These are phyloP conservation scores for Anisodus acutangulus DNA, from an alignment of 257 asterid genomes.

Conservation along the genomic window DNA sequence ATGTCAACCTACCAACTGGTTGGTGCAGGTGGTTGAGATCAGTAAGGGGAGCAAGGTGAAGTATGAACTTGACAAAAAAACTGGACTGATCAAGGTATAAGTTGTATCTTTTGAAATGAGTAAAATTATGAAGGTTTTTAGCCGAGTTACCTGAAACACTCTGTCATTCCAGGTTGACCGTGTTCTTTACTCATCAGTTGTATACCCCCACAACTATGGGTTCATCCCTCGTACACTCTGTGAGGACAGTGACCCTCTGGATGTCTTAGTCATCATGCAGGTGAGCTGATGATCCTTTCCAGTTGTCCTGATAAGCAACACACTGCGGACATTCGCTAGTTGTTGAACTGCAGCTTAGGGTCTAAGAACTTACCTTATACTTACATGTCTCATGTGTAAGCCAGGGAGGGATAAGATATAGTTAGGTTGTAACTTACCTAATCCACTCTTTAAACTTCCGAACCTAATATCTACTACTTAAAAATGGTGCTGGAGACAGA, in stretches of 20 bases:
- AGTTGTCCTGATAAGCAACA: constrained; percentile 21
- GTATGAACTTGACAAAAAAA: constrained; percentile 91
- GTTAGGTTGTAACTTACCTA: neutral
- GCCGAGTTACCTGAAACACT: neutral
- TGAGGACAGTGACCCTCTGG: constrained; percentile 91
- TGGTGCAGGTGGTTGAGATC: constrained; percentile 88
- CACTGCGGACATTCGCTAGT: neutral
- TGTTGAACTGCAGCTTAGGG: neutral
- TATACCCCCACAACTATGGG: constrained; percentile 98
- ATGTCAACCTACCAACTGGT: neutral
- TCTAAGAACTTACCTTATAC: neutral
- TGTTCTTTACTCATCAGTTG: constrained; percentile 92
- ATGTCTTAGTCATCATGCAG: constrained; percentile 99
- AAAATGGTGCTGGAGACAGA: neutral
- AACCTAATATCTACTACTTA: neutral
- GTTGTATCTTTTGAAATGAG: neutral
- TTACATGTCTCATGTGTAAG: neutral
- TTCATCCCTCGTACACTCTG: constrained; percentile 96
- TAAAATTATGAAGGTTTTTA: neutral
- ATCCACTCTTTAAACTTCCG: neutral
- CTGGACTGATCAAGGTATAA: constrained; percentile 93
- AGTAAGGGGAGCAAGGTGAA: constrained; percentile 97
- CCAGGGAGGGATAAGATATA: neutral
- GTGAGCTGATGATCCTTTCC: constrained; percentile 41
- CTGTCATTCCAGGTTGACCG: constrained; percentile 78